Base-by-base conservation (phyloP, 257 asterid genomes). In the Cruciata laevipes region DNA sequence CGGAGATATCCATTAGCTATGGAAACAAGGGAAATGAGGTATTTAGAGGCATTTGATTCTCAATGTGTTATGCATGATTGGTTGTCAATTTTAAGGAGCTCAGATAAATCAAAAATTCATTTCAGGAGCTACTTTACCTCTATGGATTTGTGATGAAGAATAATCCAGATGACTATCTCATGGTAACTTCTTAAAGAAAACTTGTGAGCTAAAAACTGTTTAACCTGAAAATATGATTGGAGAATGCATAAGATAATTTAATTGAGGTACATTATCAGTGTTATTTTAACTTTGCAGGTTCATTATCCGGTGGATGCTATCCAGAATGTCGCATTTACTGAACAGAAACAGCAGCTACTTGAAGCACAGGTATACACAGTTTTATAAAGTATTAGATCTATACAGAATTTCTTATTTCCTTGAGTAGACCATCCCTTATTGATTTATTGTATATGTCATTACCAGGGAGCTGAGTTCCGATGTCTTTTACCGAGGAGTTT, bases 11-110 rank as follows among this genome's bases (percentile, higher is more conserved):
- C 69, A 93, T 93, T 79, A 93, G 96, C 74, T 93, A 93, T 38
- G 97, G 99, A 31, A 74, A 82, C 89, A 94, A 94, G 85, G 99
- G 99, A 66, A 90, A 88, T 78, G 99, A 94, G 99, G 99, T 94
- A 82, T 64, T 57, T 27, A 38, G 69, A 61, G 71, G 69, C 66
- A 35, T 70, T 70, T 56, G 63, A 20, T 3, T 14, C 55, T 59
- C n/a, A 49, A 17, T 27, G 55, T 21, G 12, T 7, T 35, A 55
- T 21, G 30, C 61, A 55, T 65, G 52, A 13, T 57, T 65, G 62
- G 52, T 13, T 63, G 14, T 42, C 32, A 23, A n/a, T 42, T 47
- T 7, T 17, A 3, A 37, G 52, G n/a, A 16, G 20, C 38, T 33
- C 71, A 63, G 42, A 16, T 59, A 56, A 44, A 64, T 30, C 35